Evolutionary conservation across 2,329 filamentous ascomycete genomes (phyloP).

Genomic region (Cryoendolithus antarcticus): DNA sequence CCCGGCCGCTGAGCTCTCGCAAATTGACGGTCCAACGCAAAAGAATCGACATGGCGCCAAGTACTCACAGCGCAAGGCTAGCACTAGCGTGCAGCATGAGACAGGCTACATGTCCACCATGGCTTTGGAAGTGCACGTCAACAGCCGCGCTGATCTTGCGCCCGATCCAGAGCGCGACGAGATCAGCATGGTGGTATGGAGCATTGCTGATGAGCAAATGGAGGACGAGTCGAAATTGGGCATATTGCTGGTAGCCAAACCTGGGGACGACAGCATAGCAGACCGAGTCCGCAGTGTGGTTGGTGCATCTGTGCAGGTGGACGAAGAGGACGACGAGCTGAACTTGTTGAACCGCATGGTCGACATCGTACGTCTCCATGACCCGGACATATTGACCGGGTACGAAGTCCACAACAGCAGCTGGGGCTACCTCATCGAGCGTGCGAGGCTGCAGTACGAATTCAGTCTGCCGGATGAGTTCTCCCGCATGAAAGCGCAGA

Average conservation of each 20-base stretch:
- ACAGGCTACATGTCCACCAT: conserved; percentile 95
- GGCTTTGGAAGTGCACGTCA: conserved; percentile 87
- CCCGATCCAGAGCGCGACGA: conserved; percentile 88
- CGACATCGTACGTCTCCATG: conserved; percentile 68
- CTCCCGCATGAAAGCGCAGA: conserved; percentile 73
- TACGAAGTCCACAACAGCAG: conserved; percentile 90
- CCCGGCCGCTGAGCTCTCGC: conserved; percentile 45
- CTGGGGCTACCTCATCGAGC: conserved; percentile 92
- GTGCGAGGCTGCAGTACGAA: conserved; percentile 74
- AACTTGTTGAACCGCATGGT: conserved; percentile 78
- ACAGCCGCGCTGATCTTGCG: conserved; percentile 65
- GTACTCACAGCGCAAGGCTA: conserved; percentile 64
- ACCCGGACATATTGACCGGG: conserved; percentile 87
- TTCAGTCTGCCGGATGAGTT: conserved; percentile 86
- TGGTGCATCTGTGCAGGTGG: conserved; percentile 44
- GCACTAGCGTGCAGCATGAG: conserved; percentile 68
- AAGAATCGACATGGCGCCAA: conserved; percentile 72
- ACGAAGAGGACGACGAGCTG: conserved; percentile 66
- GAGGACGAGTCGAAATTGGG: conserved; percentile 59
- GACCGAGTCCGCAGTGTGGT: conserved; percentile 51
- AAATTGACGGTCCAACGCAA: conserved; percentile 82
- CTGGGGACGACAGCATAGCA: conserved; percentile 44
- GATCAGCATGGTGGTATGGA: conserved; percentile 83
- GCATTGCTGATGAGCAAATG: conserved; percentile 49
- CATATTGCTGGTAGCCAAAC: conserved; percentile 50